These are phyloP conservation scores for Chaetomium fimeti DNA, from an alignment of 495 filamentous ascomycete genomes.

Conservation along the genomic window DNA sequence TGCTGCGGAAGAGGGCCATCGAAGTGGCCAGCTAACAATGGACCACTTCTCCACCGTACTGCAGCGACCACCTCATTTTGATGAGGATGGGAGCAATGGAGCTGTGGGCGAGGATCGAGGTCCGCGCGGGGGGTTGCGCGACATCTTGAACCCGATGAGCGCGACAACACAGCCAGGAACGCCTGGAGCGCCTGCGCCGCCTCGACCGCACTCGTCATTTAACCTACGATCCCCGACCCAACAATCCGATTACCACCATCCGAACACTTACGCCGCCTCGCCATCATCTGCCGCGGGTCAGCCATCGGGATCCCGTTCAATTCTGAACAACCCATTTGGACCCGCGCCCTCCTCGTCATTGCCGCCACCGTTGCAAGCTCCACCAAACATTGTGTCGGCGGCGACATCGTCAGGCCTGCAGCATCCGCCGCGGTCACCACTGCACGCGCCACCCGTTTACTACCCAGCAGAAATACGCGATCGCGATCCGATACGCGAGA, in stretches of 20 bases:
- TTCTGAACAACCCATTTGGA: constrained; percentile 38
- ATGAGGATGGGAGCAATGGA: constrained; percentile 40
- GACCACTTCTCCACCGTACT: constrained; percentile 50
- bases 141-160: constrained; percentile 43
- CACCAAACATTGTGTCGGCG: constrained; percentile 27
- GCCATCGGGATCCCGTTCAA: constrained; percentile 31
- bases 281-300: constrained; percentile 28
- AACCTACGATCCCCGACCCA: constrained; percentile 44
- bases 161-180: constrained; percentile 29
- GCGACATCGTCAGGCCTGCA: constrained; percentile 25
- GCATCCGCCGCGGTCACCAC: constrained; percentile 30
- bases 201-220: constrained; percentile 36
- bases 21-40: constrained; percentile 29
- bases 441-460: constrained; percentile 39
- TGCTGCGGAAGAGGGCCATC: constrained; percentile 23
- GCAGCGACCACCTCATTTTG: constrained; percentile 43
- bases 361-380: constrained; percentile 33
- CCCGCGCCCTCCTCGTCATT: constrained; percentile 28
- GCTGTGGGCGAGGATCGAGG: constrained; percentile 34
- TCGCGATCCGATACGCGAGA: constrained; percentile 43
- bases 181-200: constrained; percentile 31
- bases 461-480: constrained; percentile 35
- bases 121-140: constrained; percentile 37
- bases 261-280: constrained; percentile 30
- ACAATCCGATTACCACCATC: constrained; percentile 40